Percentiles rank a stretch among this genome's conserved stretches.
phyloP scores from a whole-genome alignment of 352 stramenopile genomes.

The Phytophthora multivora region DNA sequence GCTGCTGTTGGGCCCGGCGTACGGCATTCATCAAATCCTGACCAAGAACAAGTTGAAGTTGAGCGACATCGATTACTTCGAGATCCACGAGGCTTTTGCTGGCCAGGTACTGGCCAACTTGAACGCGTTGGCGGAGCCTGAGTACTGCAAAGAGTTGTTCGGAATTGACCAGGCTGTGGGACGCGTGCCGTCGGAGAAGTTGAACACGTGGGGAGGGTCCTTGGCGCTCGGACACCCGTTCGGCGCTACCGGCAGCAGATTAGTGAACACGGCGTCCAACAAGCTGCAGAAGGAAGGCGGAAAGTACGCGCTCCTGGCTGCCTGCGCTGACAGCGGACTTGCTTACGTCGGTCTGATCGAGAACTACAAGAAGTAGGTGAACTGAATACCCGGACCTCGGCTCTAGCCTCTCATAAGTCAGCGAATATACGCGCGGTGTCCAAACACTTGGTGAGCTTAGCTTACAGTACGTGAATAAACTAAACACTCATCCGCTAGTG shows the following conservation, averaged over 20 bases:
- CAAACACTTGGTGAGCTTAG: neutral
- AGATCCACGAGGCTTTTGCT: conserved; percentile 99
- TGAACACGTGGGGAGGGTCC: conserved; percentile 98
- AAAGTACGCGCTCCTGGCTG: conserved; percentile 96
- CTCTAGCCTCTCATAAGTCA: conserved; percentile 6
- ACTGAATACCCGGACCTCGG: conserved; percentile 12
- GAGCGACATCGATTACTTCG: conserved; percentile 98
- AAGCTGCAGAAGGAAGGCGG: conserved; percentile 95
- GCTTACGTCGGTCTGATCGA: conserved; percentile 97
- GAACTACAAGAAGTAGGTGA: conserved; percentile 62
- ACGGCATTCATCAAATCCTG: conserved; percentile 90
- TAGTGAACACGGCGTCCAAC: conserved; percentile 98
- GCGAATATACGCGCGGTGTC: conserved; percentile 6
- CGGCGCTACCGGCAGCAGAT: conserved; percentile 94
- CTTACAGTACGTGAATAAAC: too few species aligned
- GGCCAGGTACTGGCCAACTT: conserved; percentile 98
- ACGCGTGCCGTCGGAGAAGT: conserved; percentile 92
- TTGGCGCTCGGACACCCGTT: conserved; percentile 98
- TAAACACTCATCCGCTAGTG: too few species aligned
- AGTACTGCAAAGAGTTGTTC: conserved; percentile 96
- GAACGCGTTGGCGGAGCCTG: conserved; percentile 93
- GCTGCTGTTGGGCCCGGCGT: conserved; percentile 95
- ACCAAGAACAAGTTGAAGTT: conserved; percentile 85
- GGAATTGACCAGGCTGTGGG: conserved; percentile 90
- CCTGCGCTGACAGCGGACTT: conserved; percentile 97